These are phyloP conservation scores for Patellaria atrata DNA, from an alignment of 495 filamentous ascomycete genomes.

Conservation along the genomic window DNA sequence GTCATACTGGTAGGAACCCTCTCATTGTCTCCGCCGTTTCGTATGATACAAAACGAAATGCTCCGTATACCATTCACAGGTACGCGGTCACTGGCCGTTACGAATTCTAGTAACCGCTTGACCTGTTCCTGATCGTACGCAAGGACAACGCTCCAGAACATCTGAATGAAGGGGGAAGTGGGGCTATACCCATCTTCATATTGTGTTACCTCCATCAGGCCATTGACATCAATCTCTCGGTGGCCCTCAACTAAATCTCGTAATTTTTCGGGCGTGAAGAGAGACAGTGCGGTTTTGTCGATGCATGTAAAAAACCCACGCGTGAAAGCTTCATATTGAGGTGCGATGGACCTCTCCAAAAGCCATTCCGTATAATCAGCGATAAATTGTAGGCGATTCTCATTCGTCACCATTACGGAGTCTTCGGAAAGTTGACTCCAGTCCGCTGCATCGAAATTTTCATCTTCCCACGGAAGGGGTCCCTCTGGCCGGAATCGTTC, in stretches of 20 bases:
- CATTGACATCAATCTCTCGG: constrained; percentile 58
- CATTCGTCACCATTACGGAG: constrained; percentile 52
- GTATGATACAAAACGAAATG: constrained; percentile 70
- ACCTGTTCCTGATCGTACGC: constrained; percentile 50
- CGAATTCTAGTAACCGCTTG: constrained; percentile 71
- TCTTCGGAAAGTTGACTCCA: constrained; percentile 25
- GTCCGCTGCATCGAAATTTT: neutral
- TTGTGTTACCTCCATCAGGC: constrained; percentile 49
- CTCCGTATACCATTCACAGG: constrained; percentile 70
- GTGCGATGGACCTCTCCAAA: constrained; percentile 57
- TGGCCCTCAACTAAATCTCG: constrained; percentile 70
- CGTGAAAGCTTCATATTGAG: constrained; percentile 68
- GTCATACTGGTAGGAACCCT: constrained; percentile 69
- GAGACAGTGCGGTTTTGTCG: constrained; percentile 47
- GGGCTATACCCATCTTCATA: constrained; percentile 70
- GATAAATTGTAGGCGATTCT: constrained; percentile 63
- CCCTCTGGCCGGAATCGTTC: no score
- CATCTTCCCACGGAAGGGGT: neutral
- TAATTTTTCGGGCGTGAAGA: constrained; percentile 56
- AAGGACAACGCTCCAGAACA: constrained; percentile 74
- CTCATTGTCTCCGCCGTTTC: constrained; percentile 41
- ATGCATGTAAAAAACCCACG: constrained; percentile 70
- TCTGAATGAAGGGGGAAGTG: constrained; percentile 47
- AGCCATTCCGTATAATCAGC: constrained; percentile 82
- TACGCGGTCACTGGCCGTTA: constrained; percentile 81